Evolutionary conservation across 2,329 filamentous ascomycete genomes (phyloP).

Genomic region (Colletotrichum phormii): DNA sequence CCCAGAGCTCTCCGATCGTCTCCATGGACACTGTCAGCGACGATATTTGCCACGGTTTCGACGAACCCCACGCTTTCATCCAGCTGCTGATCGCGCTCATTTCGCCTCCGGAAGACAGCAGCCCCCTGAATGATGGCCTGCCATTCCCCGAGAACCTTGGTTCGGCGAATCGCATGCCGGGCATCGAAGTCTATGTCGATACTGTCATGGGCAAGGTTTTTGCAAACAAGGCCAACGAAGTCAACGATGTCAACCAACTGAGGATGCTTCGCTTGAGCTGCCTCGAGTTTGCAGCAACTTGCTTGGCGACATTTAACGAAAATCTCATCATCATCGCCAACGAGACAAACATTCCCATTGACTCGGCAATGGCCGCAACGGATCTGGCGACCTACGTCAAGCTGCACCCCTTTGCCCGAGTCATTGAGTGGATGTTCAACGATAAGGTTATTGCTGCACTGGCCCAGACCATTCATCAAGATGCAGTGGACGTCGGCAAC

Average conservation of each 20-base stretch:
- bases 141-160: slow-evolving; percentile 91
- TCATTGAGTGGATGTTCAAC: slow-evolving; percentile 99
- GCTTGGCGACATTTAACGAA: slow-evolving; percentile 91
- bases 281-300: slow-evolving; percentile 83
- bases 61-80: slow-evolving; percentile 88
- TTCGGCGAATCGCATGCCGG: slow-evolving; percentile 77
- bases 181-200: slow-evolving; percentile 93
- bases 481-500: slow-evolving; percentile 77
- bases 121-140: slow-evolving; percentile 77
- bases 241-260: slow-evolving; percentile 75
- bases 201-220: slow-evolving; percentile 87
- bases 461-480: slow-evolving; percentile 83
- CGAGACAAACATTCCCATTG: slow-evolving; percentile 79
- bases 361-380: slow-evolving; percentile 78
- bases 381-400: slow-evolving; percentile 84
- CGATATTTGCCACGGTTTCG: slow-evolving; percentile 81
- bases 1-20: slow-evolving; percentile 45
- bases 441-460: slow-evolving; percentile 85
- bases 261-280: slow-evolving; percentile 82
- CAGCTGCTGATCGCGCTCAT: slow-evolving; percentile 80
- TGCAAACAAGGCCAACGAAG: slow-evolving; percentile 72
- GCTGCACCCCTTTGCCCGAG: slow-evolving; percentile 90
- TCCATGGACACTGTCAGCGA: slow-evolving; percentile 76
- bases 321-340: slow-evolving; percentile 89
- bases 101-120: slow-evolving; percentile 70